These are phyloP conservation scores for Huntiella savannae DNA, from an alignment of 2,329 filamentous ascomycete species.

Conservation along the genomic window DNA sequence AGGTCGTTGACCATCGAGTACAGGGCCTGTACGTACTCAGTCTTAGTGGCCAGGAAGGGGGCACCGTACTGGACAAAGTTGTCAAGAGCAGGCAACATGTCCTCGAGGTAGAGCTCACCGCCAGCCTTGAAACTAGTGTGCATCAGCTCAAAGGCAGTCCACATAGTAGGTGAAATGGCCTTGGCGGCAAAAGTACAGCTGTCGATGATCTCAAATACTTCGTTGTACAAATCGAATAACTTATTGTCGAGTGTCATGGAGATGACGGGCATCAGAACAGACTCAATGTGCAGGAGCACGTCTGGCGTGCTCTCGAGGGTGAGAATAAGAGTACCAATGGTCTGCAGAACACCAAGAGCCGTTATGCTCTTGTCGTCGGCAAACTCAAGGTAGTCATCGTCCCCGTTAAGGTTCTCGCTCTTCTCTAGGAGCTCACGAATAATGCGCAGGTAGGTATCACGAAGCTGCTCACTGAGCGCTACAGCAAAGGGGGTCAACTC, in stretches of 20 bases:
- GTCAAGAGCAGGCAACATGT: constrained; percentile 94
- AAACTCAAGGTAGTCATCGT: constrained; percentile 77
- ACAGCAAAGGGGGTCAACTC: constrained; percentile 95
- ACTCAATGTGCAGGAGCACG: constrained; percentile 83
- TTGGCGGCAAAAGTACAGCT: constrained; percentile 98
- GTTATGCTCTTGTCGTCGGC: constrained; percentile 97
- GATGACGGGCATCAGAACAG: constrained; percentile 92
- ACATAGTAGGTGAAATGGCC: constrained; percentile 89
- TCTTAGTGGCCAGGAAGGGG: constrained; percentile 61
- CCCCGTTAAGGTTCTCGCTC: constrained; percentile 55
- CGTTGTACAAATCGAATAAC: constrained; percentile 92
- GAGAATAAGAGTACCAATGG: constrained; percentile 89
- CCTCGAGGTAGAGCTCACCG: constrained; percentile 90
- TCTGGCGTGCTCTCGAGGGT: constrained; percentile 95
- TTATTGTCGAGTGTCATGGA: constrained; percentile 94
- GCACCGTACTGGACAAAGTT: constrained; percentile 94
- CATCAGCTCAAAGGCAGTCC: constrained; percentile 93
- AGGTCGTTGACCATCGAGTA: constrained; percentile 91
- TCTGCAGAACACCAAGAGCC: constrained; percentile 85
- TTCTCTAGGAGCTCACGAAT: constrained; percentile 81
- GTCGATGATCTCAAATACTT: constrained; percentile 97
- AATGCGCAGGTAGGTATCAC: constrained; percentile 89
- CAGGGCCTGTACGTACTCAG: constrained; percentile 69
- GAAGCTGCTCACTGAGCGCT: constrained; percentile 82
- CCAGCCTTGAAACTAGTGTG: constrained; percentile 94